Evolutionary conservation across 495 filamentous ascomycete genomes (phyloP).

Genomic region (Xylaria scruposa): DNA sequence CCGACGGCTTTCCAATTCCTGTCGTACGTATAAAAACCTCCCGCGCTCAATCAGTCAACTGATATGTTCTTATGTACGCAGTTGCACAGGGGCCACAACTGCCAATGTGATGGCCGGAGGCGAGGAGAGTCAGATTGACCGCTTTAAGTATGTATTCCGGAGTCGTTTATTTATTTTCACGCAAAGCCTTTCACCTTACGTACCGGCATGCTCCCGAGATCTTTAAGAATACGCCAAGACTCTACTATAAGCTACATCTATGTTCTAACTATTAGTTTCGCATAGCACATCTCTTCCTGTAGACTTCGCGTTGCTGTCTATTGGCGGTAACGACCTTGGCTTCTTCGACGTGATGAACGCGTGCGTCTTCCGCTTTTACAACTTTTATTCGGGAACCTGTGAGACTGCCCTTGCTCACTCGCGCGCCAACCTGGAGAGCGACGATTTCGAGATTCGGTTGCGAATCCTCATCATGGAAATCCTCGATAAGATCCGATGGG

Average conservation of each 20-base stretch:
- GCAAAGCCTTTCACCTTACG: not conserved
- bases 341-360: constrained; percentile 56
- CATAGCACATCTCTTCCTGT: constrained; percentile 26
- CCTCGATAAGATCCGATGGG: constrained; percentile 46
- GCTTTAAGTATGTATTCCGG: constrained; percentile 34
- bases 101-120: constrained; percentile 41
- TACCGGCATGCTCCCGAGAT: not conserved
- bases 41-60: too few relatives aligned
- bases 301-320: constrained; percentile 50
- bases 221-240: not conserved
- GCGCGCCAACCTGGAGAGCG: constrained; percentile 34
- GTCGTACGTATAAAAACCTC: constrained; percentile 24
- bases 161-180: not conserved
- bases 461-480: constrained; percentile 47
- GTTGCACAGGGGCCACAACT: constrained; percentile 48
- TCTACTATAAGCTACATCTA: not conserved
- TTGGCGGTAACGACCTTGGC: constrained; percentile 59
- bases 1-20: constrained; percentile 46
- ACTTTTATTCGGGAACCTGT: constrained; percentile 51
- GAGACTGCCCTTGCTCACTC: constrained; percentile 43
- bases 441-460: constrained; percentile 45
- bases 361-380: constrained; percentile 57
- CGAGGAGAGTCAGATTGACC: constrained; percentile 45
- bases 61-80: too few relatives aligned
- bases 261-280: not conserved